Evolutionary conservation across 331 rosid genomes (phyloP).

Genomic region (Pyrus hybrid): DNA sequence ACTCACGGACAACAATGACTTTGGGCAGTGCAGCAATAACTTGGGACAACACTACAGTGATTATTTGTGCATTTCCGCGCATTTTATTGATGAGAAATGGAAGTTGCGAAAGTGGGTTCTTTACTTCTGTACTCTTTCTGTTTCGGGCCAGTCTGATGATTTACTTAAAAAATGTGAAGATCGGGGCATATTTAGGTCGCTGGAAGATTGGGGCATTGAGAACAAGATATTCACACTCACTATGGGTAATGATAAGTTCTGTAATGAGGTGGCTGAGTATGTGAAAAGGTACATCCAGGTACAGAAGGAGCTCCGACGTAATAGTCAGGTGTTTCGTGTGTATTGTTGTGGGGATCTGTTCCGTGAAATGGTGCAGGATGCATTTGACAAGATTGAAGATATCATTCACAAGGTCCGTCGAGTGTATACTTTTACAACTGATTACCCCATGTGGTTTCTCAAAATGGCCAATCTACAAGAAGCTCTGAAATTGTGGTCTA

Average conservation of each 20-base stretch:
- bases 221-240: conserved; percentile 1
- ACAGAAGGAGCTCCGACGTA: neutral
- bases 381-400: neutral
- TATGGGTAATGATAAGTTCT: neutral
- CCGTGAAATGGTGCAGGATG: conserved; percentile 1
- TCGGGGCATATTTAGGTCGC: neutral
- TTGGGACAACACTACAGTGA: no score
- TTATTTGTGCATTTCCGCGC: neutral
- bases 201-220: conserved; percentile 4
- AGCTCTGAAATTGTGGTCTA: neutral
- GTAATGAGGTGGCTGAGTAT: neutral
- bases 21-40: neutral
- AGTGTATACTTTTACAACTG: neutral
- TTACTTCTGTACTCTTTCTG: neutral
- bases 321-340: neutral
- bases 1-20: neutral
- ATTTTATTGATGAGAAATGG: conserved; percentile 2
- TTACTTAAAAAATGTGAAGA: neutral
- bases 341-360: conserved; percentile 9
- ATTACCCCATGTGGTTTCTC: conserved; percentile 1
- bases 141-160: neutral
- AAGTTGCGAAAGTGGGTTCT: neutral
- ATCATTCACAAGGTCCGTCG: neutral
- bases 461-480: neutral
- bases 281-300: neutral